phyloP scores from a whole-genome alignment of 306 rosid genomes.

The Canavalia gladiata region DNA sequence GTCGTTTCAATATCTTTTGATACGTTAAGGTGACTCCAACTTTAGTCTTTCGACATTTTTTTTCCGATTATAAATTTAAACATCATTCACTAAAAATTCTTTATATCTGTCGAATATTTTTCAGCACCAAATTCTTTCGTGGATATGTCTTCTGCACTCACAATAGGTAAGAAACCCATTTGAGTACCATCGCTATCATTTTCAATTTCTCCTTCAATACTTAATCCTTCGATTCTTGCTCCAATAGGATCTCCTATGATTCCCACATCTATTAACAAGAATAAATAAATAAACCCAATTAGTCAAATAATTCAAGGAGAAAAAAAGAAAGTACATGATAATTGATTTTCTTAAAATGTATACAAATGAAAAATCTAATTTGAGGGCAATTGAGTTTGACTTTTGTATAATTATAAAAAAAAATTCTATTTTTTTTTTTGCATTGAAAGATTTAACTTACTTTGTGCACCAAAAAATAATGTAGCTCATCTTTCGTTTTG shows the following conservation, averaged over 20 bases:
- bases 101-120: conserved; percentile 23
- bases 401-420: no score
- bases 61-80: neutral
- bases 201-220: conserved; percentile 78
- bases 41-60: neutral
- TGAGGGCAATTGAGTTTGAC: neutral
- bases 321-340: neutral
- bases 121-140: conserved; percentile 44
- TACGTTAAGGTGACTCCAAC: neutral
- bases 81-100: conserved; percentile 23
- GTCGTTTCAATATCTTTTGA: neutral
- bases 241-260: conserved; percentile 48
- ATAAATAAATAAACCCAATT: neutral
- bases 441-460: neutral
- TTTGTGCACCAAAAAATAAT: neutral
- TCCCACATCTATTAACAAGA: conserved; percentile 48
- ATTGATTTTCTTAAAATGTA: neutral
- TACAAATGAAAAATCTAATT: neutral
- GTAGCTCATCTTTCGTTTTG: no score
- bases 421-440: neutral
- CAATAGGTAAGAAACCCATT: conserved; percentile 58
- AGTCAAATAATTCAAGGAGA: neutral
- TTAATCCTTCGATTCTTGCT: conserved; percentile 64
- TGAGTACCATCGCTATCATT: conserved; percentile 73
- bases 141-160: conserved; percentile 47